Percentiles rank a stretch among this genome's conserved stretches.
Conservation (phyloP, 2,329 filamentous ascomycete species). For the Chlorencoelia australis region DNA sequence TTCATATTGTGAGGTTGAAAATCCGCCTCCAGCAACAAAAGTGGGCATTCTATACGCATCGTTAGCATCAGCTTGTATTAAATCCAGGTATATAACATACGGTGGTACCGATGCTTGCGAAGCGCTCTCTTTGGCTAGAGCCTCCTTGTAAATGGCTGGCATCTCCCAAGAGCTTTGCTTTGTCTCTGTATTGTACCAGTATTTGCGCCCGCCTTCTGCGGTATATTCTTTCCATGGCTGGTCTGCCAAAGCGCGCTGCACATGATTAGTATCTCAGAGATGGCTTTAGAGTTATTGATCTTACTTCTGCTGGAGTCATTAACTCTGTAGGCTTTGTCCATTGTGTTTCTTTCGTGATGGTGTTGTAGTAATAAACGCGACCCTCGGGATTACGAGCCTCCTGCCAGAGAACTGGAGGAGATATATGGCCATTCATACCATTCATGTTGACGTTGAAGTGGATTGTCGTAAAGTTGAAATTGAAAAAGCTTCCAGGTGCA, state of each 20-base stretch:
- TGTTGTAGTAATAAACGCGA: slow-evolving; percentile 84
- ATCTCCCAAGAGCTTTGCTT: slow-evolving; percentile 93
- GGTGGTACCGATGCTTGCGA: slow-evolving; percentile 34
- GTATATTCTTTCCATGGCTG: slow-evolving; percentile 93
- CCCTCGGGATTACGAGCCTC: slow-evolving; percentile 75
- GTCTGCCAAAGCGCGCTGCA: slow-evolving; percentile 64
- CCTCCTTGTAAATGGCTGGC: slow-evolving; percentile 71
- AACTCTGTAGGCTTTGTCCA: slow-evolving; percentile 91
- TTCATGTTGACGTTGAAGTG: slow-evolving; percentile 18
- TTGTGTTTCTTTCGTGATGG: slow-evolving; percentile 74
- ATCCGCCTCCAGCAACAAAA: slow-evolving; percentile 35
- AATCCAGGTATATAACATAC: slow-evolving; percentile 28
- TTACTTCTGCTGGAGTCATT: slow-evolving; percentile 73
- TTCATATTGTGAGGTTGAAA: slow-evolving; percentile 24
- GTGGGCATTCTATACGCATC: slow-evolving; percentile 24
- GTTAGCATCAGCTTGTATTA: slow-evolving; percentile 7
- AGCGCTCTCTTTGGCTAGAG: slow-evolving; percentile 48
- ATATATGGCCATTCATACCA: slow-evolving; percentile 24
- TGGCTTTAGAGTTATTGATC: slow-evolving; percentile 19
- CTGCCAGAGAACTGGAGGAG: slow-evolving; percentile 55
- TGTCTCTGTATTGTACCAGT: slow-evolving; percentile 91
- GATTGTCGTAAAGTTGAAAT: no score
- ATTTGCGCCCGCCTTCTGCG: slow-evolving; percentile 75
- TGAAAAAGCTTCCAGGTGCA: no score
- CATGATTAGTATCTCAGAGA: slow-evolving; percentile 8